These are phyloP conservation scores for Groenewaldozyma salmanticensis DNA, from an alignment of 805 yeast species.

Conservation along the genomic window DNA sequence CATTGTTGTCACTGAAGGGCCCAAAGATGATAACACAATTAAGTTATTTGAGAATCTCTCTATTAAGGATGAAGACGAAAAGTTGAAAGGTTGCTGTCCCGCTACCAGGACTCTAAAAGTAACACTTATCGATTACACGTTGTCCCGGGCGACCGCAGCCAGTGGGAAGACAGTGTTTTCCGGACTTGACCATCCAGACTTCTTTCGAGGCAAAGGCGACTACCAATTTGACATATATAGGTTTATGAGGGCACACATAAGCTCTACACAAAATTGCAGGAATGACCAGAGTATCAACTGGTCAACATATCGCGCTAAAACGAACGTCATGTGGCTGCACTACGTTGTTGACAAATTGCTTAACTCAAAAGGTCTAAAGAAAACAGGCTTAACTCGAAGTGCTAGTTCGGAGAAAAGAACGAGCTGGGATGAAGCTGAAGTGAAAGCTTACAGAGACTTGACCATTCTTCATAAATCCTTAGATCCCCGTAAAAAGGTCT, in stretches of 20 bases:
- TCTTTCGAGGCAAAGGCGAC: constrained; percentile 52
- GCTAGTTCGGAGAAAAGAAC: constrained; percentile 3
- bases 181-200: constrained; percentile 54
- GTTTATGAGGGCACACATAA: constrained; percentile 34
- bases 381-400: not conserved
- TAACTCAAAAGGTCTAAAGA: constrained; percentile 31
- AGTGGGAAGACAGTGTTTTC: constrained; percentile 33
- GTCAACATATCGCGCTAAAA: constrained; percentile 36
- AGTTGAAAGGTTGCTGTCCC: too few species aligned
- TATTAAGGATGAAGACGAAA: constrained; percentile 9
- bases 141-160: constrained; percentile 37
- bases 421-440: constrained; percentile 13
- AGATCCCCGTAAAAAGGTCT: constrained; percentile 21
- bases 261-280: not conserved
- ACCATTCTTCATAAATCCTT: constrained; percentile 13
- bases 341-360: constrained; percentile 45
- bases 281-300: constrained; percentile 29
- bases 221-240: constrained; percentile 54
- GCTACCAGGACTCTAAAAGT: constrained; percentile 30
- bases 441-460: constrained; percentile 14
- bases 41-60: constrained; percentile 2
- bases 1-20: constrained; percentile 32
- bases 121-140: constrained; percentile 48
- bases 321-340: constrained; percentile 57
- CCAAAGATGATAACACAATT: constrained; percentile 1